Conservation (phyloP, 2,329 filamentous ascomycete genomes). For the Chrysoporthe deuterocubensis region DNA sequence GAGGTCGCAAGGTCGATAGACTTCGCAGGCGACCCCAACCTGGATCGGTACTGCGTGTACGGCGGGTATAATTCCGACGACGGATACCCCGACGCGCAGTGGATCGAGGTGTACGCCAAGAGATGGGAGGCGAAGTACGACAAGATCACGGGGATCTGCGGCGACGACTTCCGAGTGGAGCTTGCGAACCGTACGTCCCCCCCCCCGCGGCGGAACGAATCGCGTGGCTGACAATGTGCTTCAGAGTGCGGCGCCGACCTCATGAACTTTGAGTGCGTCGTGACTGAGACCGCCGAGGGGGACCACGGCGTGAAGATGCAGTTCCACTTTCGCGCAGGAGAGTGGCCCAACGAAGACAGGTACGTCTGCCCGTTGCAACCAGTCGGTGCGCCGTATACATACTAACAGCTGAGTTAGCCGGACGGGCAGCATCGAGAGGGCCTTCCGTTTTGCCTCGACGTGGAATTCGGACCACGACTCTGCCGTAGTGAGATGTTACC, state of each 20-base stretch:
- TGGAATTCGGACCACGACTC: not conserved
- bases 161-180: not conserved
- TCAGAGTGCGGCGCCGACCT: not conserved
- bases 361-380: not conserved
- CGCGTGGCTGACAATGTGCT: not conserved
- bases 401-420: not conserved
- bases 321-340: not conserved
- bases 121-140: not conserved
- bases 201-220: not conserved
- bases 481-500: not conserved
- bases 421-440: not conserved
- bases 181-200: not conserved
- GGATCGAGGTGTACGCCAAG: constrained; percentile 4
- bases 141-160: not conserved
- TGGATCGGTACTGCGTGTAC: not conserved
- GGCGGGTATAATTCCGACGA: not conserved
- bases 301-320: constrained; percentile 1
- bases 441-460: not conserved
- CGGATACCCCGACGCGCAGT: not conserved
- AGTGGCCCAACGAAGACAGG: not conserved
- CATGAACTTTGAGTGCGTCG: not conserved
- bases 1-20: not conserved
- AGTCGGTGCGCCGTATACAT: not conserved
- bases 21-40: not conserved
- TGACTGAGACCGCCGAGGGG: not conserved